Evolutionary conservation across 1,284 basidiomycete genomes (phyloP).

Genomic region (Neonothopanus nambi): DNA sequence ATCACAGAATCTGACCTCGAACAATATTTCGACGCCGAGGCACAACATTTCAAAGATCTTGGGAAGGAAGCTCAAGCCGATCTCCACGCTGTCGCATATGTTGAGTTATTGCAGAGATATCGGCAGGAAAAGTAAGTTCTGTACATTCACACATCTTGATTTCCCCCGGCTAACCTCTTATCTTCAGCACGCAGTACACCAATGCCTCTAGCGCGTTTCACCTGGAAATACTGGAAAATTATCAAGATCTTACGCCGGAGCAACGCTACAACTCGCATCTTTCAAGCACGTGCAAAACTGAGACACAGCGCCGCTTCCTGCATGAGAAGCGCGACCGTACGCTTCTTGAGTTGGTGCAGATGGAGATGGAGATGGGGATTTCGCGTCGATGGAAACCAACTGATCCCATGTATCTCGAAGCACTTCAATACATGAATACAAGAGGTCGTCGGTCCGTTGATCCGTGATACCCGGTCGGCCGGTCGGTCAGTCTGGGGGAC

Average conservation of each 20-base stretch:
- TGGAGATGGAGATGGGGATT: conserved; percentile 16
- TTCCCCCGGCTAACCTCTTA: not conserved
- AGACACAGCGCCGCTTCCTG: conserved; percentile 2
- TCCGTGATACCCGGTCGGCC: too few species aligned
- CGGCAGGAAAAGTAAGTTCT: not conserved
- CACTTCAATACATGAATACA: not conserved
- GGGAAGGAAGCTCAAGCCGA: not conserved
- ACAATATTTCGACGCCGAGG: conserved; percentile 1
- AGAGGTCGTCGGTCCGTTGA: too few species aligned
- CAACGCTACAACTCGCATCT: not conserved
- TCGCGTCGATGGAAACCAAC: conserved; percentile 13
- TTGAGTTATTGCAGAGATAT: not conserved
- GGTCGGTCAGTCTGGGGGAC: too few species aligned
- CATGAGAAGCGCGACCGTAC: conserved; percentile 6
- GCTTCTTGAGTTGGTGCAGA: not conserved
- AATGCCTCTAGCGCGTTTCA: not conserved
- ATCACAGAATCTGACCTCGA: not conserved
- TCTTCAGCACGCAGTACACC: not conserved
- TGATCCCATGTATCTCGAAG: not conserved
- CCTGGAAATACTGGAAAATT: not conserved
- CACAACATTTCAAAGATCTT: not conserved
- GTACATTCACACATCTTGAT: not conserved
- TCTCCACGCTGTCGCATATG: conserved; percentile 2
- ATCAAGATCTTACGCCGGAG: not conserved
- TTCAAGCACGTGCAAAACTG: not conserved